Conservation (phyloP, 306 rosid species). For the Cicer judaicum region DNA sequence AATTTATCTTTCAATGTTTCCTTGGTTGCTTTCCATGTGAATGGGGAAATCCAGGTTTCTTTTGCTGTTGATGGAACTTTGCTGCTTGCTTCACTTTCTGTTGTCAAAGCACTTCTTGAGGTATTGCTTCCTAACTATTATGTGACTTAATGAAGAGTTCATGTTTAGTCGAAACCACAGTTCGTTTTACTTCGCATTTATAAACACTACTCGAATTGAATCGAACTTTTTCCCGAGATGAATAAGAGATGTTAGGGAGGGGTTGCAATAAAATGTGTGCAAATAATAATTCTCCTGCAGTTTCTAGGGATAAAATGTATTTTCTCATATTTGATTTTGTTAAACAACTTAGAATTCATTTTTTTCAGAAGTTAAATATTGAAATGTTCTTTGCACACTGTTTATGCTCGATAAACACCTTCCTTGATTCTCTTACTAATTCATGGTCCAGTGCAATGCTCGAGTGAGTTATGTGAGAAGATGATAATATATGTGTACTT, state of each 20-base stretch:
- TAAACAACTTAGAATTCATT: neutral
- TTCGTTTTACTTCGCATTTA: neutral
- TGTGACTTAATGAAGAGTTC: slow-evolving; percentile 22
- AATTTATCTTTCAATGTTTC: slow-evolving; percentile 1
- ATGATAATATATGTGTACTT: neutral
- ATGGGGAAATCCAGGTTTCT: slow-evolving; percentile 64
- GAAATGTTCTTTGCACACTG: slow-evolving; percentile 32
- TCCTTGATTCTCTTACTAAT: neutral
- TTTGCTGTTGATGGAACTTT: slow-evolving; percentile 80
- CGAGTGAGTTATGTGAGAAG: neutral
- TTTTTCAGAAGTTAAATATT: slow-evolving; percentile 28
- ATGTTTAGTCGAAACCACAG: slow-evolving; percentile 19
- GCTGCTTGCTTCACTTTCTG: slow-evolving; percentile 71
- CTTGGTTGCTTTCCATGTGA: slow-evolving; percentile 9
- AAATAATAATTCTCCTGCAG: neutral
- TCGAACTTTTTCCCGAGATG: slow-evolving; percentile 22
- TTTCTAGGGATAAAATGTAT: neutral
- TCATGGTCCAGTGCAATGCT: neutral
- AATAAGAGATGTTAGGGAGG: slow-evolving; percentile 5
- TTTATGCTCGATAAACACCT: neutral
- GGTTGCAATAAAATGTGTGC: neutral
- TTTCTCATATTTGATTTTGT: slow-evolving; percentile 4
- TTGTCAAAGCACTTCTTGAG: slow-evolving; percentile 81
- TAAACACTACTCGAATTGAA: slow-evolving; percentile 8
- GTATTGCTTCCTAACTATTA: slow-evolving; percentile 44